Conservation (phyloP, 345 rosid genomes). For the Lepidium sativum region DNA sequence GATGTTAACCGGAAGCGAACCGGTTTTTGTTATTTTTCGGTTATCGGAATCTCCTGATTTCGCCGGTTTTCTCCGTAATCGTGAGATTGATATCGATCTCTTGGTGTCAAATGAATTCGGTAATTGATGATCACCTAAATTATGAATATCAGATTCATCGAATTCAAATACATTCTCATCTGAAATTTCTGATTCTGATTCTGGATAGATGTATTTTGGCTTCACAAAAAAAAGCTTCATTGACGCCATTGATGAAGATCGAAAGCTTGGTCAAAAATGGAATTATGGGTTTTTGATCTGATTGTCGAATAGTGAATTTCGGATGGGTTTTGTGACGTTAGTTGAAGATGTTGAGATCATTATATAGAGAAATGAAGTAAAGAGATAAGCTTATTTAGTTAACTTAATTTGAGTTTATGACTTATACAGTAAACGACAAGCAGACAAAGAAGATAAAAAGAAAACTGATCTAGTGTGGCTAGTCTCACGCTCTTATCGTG, state of each 20-base stretch:
- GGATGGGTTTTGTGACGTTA: neutral
- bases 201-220: slow-evolving; percentile 38
- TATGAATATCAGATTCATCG: slow-evolving; percentile 52
- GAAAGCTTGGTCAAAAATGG: neutral
- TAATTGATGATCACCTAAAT: slow-evolving; percentile 10
- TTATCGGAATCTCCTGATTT: slow-evolving; percentile 22
- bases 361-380: slow-evolving; percentile 20
- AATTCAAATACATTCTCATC: slow-evolving; percentile 38
- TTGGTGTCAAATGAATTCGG: slow-evolving; percentile 24
- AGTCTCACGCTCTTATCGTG: slow-evolving; percentile 24
- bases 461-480: slow-evolving; percentile 3
- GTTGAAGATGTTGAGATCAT: slow-evolving; percentile 13
- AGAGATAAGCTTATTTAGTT: slow-evolving; percentile 28
- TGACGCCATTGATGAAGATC: slow-evolving; percentile 43
- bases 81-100: slow-evolving; percentile 31
- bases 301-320: neutral
- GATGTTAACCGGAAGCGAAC: slow-evolving; percentile 60
- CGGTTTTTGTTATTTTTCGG: slow-evolving; percentile 11
- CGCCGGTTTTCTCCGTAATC: slow-evolving; percentile 29
- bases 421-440: slow-evolving; percentile 23
- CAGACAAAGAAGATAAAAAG: neutral
- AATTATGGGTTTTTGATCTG: slow-evolving; percentile 12
- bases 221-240: slow-evolving; percentile 34
- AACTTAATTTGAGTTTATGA: slow-evolving; percentile 18
- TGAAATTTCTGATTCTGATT: slow-evolving; percentile 20